A percentile compares a stretch with the other conserved stretches of the same genome.
Conservation (phyloP, 2,329 filamentous ascomycete species). For the Arachnomyces sp. region DNA sequence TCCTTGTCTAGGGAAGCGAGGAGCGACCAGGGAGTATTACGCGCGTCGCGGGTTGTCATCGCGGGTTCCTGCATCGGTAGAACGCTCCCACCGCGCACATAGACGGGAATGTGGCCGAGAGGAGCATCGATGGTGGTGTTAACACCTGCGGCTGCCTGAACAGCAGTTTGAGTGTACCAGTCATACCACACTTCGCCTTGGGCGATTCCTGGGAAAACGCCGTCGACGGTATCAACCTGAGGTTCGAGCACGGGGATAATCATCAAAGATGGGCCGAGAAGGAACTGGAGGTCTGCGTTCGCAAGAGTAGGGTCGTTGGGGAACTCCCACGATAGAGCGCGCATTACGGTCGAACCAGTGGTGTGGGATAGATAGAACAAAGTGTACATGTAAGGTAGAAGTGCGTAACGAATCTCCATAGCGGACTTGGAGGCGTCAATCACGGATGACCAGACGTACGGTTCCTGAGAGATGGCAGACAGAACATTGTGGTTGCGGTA, state of each 20-base stretch:
- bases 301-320: slow-evolving; percentile 61
- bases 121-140: slow-evolving; percentile 56
- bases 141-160: slow-evolving; percentile 44
- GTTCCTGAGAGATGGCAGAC: slow-evolving; percentile 56
- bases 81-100: slow-evolving; percentile 58
- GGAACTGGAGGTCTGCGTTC: slow-evolving; percentile 60
- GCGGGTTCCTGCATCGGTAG: slow-evolving; percentile 61
- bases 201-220: slow-evolving; percentile 60
- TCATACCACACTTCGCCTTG: slow-evolving; percentile 63
- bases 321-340: slow-evolving; percentile 67
- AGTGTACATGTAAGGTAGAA: slow-evolving; percentile 71
- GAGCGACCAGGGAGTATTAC: slow-evolving; percentile 59
- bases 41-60: slow-evolving; percentile 56
- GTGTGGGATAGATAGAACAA: slow-evolving; percentile 59
- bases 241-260: slow-evolving; percentile 57
- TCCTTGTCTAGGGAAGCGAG: slow-evolving; percentile 51
- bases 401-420: slow-evolving; percentile 61
- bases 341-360: slow-evolving; percentile 61
- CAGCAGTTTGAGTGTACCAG: slow-evolving; percentile 61
- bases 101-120: slow-evolving; percentile 62
- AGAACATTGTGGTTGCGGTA: slow-evolving; percentile 68
- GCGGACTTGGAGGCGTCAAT: slow-evolving; percentile 55
- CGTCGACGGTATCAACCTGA: slow-evolving; percentile 55
- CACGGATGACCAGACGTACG: slow-evolving; percentile 61
- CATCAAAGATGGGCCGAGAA: slow-evolving; percentile 58